phyloP scores from a whole-genome alignment of 1,284 basidiomycete genomes.

The Rhodotorula sp. region DNA sequence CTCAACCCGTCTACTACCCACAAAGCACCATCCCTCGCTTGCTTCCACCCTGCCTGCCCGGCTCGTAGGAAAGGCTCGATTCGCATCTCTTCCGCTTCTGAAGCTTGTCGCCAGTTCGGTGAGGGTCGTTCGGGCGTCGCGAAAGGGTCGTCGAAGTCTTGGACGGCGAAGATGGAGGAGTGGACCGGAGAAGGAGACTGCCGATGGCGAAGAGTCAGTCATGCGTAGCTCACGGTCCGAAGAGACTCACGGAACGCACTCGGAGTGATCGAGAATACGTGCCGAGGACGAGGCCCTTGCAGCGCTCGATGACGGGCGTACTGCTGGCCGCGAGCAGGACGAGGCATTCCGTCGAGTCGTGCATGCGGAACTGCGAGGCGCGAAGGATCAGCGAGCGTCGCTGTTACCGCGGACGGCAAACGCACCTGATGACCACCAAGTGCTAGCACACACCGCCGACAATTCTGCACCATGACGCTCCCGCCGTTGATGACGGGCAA shows the following conservation, averaged over 20 bases:
- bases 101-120: slow-evolving; percentile 10
- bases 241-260: not conserved
- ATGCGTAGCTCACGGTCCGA: too few species aligned
- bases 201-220: too few species aligned
- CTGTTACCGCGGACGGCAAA: not conserved
- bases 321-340: slow-evolving; percentile 18
- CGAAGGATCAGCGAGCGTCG: not conserved
- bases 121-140: slow-evolving; percentile 12
- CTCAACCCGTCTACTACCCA: too few species aligned
- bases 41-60: not conserved
- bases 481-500: slow-evolving; percentile 5
- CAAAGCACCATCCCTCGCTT: not conserved
- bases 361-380: slow-evolving; percentile 31
- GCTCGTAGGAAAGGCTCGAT: not conserved
- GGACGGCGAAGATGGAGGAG: not conserved
- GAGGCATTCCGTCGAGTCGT: slow-evolving; percentile 20
- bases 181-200: too few species aligned
- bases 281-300: slow-evolving; percentile 13
- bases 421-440: slow-evolving; percentile 31
- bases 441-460: slow-evolving; percentile 10
- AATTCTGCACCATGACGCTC: slow-evolving; percentile 25
- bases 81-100: not conserved
- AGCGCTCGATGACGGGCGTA: slow-evolving; percentile 32
- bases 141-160: slow-evolving; percentile 34
- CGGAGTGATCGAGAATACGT: not conserved